These are phyloP conservation scores for Metschnikowia lunata DNA, from an alignment of 805 yeast species.

Conservation along the genomic window DNA sequence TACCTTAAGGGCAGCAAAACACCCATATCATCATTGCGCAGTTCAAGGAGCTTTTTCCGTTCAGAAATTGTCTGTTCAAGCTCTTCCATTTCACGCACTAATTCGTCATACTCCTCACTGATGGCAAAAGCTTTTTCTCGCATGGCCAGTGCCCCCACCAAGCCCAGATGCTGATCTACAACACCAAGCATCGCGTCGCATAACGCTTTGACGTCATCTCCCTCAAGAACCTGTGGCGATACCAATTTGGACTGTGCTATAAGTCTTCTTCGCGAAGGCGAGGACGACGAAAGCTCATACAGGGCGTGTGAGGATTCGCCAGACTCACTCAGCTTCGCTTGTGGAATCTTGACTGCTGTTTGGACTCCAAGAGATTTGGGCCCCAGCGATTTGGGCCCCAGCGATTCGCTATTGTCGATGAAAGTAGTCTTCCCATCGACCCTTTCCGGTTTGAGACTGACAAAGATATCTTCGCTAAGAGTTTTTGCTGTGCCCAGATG, in stretches of 20 bases:
- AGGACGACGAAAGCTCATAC: conserved; percentile 2
- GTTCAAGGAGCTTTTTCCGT: conserved; percentile 39
- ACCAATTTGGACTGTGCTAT: conserved; percentile 5
- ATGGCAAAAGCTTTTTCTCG: neutral
- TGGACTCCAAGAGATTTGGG: too few species aligned
- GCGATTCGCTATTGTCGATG: conserved; percentile 26
- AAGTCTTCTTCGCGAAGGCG: conserved; percentile 14
- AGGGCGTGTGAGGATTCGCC: conserved; percentile 13
- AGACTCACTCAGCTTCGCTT: too few species aligned
- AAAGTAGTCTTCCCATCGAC: conserved; percentile 45
- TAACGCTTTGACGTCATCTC: conserved; percentile 40
- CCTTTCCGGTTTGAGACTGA: conserved; percentile 27
- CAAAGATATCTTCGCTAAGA: conserved; percentile 1
- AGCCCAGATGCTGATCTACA: conserved; percentile 9
- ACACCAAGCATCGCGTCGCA: conserved; percentile 20
- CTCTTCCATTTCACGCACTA: conserved; percentile 38
- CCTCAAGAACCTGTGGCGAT: conserved; percentile 14
- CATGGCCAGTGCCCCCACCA: conserved; percentile 1
- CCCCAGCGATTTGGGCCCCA: too few species aligned
- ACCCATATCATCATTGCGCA: conserved; percentile 23
- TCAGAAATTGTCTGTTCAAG: conserved; percentile 41
- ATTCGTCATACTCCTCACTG: conserved; percentile 32
- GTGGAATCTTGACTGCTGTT: too few species aligned
- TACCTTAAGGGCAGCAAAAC: conserved; percentile 20
- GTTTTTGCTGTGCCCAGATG: neutral